Percentiles rank a stretch among this genome's conserved stretches.
Conservation (phyloP, 371 early-diverging fungal genomes). For the Mucor indicus region DNA sequence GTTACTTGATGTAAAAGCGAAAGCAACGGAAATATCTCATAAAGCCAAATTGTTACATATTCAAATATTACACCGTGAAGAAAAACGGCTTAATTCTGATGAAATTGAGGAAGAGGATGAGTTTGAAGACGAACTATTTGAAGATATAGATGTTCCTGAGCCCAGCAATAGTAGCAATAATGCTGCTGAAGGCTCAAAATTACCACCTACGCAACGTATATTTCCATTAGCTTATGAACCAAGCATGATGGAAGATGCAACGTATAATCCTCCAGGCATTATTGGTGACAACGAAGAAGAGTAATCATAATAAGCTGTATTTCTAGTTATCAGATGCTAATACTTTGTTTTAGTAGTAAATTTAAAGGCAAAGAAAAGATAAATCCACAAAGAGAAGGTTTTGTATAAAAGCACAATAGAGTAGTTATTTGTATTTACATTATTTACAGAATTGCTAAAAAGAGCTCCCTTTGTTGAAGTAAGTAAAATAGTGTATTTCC, state of each 20-base stretch:
- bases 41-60: constrained; percentile 59
- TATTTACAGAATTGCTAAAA: constrained; percentile 35
- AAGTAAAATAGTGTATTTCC: neutral
- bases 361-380: constrained; percentile 27
- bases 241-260: constrained; percentile 44
- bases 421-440: neutral
- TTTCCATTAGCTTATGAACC: constrained; percentile 51
- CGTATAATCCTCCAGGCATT: constrained; percentile 28
- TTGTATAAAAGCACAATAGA: too few species aligned
- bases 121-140: constrained; percentile 50
- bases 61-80: neutral
- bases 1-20: constrained; percentile 36
- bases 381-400: constrained; percentile 30
- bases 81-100: neutral
- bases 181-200: constrained; percentile 2
- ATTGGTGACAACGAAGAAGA: neutral
- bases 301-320: neutral
- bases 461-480: constrained; percentile 64
- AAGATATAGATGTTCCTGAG: constrained; percentile 46
- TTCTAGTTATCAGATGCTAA: too few species aligned
- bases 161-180: neutral
- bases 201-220: constrained; percentile 42
- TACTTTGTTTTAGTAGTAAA: neutral
- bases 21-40: constrained; percentile 33
- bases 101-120: constrained; percentile 51